Evolutionary conservation across 2,329 filamentous ascomycete species (phyloP), one percentile per base, ranked within the genome.

Genomic region (Cytospora mali): DNA sequence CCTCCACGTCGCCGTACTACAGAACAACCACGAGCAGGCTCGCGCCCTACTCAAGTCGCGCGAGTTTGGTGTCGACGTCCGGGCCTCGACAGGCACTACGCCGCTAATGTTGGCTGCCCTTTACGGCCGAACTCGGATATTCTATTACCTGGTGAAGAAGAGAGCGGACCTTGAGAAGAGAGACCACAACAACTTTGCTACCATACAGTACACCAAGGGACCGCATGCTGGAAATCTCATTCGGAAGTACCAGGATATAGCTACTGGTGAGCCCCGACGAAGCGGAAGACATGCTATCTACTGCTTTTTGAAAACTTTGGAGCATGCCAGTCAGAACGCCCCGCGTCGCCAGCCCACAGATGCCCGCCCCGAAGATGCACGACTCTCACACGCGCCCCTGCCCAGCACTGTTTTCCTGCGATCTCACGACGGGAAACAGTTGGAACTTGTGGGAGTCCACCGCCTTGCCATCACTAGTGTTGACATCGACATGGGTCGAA

Each of bases 101-200:
- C 27, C 60, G 1, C 14, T 57, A 0, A 62, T 62, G 60, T 13
- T 62, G 0, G 60, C 60, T 5, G 14, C 46, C 4, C 27, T 62
- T 3, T 62, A 42, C 35, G 60, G 60, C 13, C 27, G 48, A 1
- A 3, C 0, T 0, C 1, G 9, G 1, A 57, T 62, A 1, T 58
- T 62, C 33, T 0, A 27, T 0, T 62, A 49, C 16, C 60, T 62
- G 31, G 0, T 31, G 1, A 6, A n/a, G n/a, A 48, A 42, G n/a
- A 48, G n/a, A 1, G 59, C 59, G 0, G 39, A 23, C 1, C 2
- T 35, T 1, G 1, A 2, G 7, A 57, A 28, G 13, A 28, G 35
- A 16, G 59, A 62, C 23, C 9, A 10, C 6, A 14, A 48, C 1
- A 28, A n/a, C 2, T 7, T 31, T n/a, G 5, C 5, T 14, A 10